phyloP scores from a whole-genome alignment of 805 yeast genomes.

The Cyberlindnera xylosilytica region DNA sequence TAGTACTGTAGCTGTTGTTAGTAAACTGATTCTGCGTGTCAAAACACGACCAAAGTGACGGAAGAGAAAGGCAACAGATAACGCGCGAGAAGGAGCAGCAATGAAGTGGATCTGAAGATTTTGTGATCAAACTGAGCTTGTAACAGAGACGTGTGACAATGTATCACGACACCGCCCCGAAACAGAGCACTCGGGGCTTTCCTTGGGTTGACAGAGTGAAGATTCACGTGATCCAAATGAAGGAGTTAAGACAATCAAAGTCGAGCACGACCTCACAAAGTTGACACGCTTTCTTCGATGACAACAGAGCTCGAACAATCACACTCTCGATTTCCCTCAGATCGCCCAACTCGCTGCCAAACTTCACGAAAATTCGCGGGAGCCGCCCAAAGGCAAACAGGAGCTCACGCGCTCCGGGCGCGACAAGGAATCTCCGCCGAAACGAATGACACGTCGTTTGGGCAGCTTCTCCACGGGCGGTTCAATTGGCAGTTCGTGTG shows the following conservation, averaged over 20 bases:
- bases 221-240: no score
- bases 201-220: no score
- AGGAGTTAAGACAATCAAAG: no score
- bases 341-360: not conserved
- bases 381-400: slow-evolving; percentile 1
- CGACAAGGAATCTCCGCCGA: not conserved
- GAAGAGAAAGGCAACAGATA: not conserved
- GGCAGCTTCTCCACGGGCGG: not conserved
- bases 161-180: no score
- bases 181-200: no score
- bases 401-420: slow-evolving; percentile 1
- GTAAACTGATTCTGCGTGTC: not conserved
- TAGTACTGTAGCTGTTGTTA: slow-evolving; percentile 4
- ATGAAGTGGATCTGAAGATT: no score
- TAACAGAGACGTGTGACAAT: no score
- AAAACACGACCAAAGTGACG: no score
- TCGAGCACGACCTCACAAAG: no score
- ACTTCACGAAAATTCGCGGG: slow-evolving; percentile 1
- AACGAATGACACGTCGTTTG: not conserved
- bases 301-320: not conserved
- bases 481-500: not conserved
- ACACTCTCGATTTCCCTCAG: not conserved
- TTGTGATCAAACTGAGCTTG: no score
- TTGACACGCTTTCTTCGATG: no score
- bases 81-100: not conserved